Evolutionary conservation across 176 grass and related monocot species (phyloP).

Genomic region (Canna indica): DNA sequence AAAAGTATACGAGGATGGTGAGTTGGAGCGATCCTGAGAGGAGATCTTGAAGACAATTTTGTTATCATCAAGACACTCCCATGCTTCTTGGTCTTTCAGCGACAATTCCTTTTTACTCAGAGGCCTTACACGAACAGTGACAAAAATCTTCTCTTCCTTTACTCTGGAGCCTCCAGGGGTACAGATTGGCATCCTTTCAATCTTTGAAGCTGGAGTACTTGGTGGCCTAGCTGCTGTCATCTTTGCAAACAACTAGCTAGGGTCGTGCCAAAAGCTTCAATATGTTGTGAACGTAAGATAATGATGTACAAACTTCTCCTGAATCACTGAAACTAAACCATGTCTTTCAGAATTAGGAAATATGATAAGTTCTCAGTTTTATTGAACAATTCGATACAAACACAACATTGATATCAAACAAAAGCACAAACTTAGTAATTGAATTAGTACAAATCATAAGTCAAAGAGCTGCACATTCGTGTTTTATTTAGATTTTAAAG

Average conservation of each 20-base stretch:
- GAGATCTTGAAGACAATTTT: conserved; percentile 60
- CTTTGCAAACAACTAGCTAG: background rate
- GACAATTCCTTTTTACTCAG: conserved; percentile 63
- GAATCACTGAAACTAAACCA: background rate
- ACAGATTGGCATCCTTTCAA: conserved; percentile 44
- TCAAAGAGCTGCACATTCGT: background rate
- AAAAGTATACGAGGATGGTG: conserved; percentile 62
- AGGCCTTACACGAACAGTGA: conserved; percentile 80
- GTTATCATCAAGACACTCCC: conserved; percentile 68
- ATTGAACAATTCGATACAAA: background rate
- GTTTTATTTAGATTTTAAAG: background rate
- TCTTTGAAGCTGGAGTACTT: conserved; percentile 58
- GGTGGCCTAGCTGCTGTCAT: conserved; percentile 50
- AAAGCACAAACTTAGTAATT: background rate
- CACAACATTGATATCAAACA: background rate
- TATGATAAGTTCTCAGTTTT: background rate
- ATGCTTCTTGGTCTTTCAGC: conserved; percentile 48
- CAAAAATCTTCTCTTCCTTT: conserved; percentile 98
- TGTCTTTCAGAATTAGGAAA: background rate
- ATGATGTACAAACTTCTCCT: background rate
- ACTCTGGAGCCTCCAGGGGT: conserved; percentile 68
- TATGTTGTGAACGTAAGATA: background rate
- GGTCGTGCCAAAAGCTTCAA: background rate
- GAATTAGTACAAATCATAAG: background rate
- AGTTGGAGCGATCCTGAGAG: conserved; percentile 36